Conservation (phyloP, 2,329 filamentous ascomycete genomes). For the Dactylonectria estremocensis region DNA sequence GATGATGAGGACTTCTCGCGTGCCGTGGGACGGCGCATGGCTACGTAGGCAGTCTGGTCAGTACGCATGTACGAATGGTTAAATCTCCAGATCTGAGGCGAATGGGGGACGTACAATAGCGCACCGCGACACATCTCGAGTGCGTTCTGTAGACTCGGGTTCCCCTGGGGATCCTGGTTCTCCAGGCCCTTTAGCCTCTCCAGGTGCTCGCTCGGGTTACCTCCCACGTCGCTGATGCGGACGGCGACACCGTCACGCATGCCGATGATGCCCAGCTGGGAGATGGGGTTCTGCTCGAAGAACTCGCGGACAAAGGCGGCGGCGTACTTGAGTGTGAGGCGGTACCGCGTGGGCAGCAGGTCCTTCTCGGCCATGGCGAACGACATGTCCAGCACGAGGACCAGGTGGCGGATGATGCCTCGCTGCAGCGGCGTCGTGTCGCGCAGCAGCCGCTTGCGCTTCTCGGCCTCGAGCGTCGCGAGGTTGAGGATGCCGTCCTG, state of each 20-base stretch:
- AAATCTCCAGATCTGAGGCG: not conserved
- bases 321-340: constrained; percentile 86
- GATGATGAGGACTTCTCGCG: constrained; percentile 90
- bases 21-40: constrained; percentile 93
- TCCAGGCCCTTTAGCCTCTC: constrained; percentile 79
- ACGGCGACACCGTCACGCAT: constrained; percentile 94
- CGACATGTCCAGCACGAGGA: constrained; percentile 92
- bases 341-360: constrained; percentile 87
- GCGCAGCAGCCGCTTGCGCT: constrained; percentile 84
- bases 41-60: constrained; percentile 57
- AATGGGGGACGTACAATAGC: constrained; percentile 73
- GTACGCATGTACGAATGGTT: constrained; percentile 3
- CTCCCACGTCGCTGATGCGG: constrained; percentile 89
- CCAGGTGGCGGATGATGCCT: constrained; percentile 96
- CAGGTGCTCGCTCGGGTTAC: constrained; percentile 92
- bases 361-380: constrained; percentile 97
- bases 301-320: constrained; percentile 93
- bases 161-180: constrained; percentile 78
- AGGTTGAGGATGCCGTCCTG: constrained; percentile 85
- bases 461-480: constrained; percentile 85
- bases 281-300: constrained; percentile 99
- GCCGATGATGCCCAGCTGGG: constrained; percentile 91
- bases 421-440: constrained; percentile 97
- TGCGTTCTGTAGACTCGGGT: constrained; percentile 91
- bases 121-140: constrained; percentile 94